Base-by-base conservation (phyloP, 768 basidiomycete species). In the Tulasnella sp. region DNA sequence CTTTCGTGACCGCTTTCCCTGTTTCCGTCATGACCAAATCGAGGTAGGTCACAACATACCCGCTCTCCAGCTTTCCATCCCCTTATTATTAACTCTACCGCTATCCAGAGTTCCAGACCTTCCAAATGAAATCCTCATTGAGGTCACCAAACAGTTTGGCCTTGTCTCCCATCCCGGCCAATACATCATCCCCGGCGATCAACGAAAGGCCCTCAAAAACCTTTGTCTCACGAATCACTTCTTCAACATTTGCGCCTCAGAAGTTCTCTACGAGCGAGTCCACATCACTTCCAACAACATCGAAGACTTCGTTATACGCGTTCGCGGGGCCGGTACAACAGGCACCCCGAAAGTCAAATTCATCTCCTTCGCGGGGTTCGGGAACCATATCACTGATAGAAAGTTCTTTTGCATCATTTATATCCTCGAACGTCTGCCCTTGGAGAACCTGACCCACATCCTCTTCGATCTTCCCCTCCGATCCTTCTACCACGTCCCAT, bases 381-480 rank as follows among this genome's bases (percentile, higher is more conserved):
- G 26, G 14, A 26, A 11, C 7, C 9, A 6, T 2, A 9, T 59
- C 9, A 8, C 26, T 12, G 26, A 29, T 0, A 26, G 26, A 14
- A 29, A 62, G n/a, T 9, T 12, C 2, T 17, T 32, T 11, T 5
- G 19, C 35, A 63, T 71, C 34, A 34, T 29, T 29, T 7, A 17
- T 19, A 71, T 71, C 26, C 32, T 41, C 29, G 14, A 62, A 32
- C 3, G 11, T 22, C 19, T 37, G 44, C 16, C 69, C 29, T 8
- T 22, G 26, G 52, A 59, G 47, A 35, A 62, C 34, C 11, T 71
- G 29, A 71, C 34, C 1, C 29, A 42, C 8, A 17, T 71, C 32
- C 69, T 71, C 34, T 39, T 71, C 29, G 52, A 62, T 36, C 19
- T 71, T 29, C 69, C 69, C 19, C 40, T 62, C 14, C 69, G 69